Conservation (phyloP, 1,284 basidiomycete genomes). For the Stygiomarasmius scandens region DNA sequence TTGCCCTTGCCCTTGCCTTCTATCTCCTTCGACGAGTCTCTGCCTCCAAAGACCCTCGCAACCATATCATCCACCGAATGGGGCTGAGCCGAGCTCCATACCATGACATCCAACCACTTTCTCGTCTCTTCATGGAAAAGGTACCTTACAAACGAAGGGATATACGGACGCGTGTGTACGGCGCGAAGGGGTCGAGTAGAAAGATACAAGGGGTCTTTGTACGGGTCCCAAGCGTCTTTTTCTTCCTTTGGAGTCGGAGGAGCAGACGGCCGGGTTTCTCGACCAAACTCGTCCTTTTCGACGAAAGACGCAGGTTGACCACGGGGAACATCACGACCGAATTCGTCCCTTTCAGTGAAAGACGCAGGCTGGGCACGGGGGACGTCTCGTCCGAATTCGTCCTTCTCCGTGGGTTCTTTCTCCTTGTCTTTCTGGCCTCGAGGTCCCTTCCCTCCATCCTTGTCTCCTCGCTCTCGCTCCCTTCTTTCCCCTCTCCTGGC, state of each 20-base stretch:
- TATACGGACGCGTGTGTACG: constrained; percentile 55
- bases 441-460: background rate
- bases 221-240: background rate
- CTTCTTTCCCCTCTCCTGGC: background rate
- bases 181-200: constrained; percentile 23
- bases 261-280: too few relatives aligned
- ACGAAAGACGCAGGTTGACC: too few relatives aligned
- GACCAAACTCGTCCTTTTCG: too few relatives aligned
- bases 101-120: constrained; percentile 63
- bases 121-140: constrained; percentile 49
- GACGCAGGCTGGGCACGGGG: too few relatives aligned
- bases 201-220: background rate
- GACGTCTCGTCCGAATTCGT: too few relatives aligned
- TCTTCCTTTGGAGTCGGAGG: too few relatives aligned
- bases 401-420: background rate
- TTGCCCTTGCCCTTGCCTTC: background rate
- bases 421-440: background rate
- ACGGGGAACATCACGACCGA: too few relatives aligned
- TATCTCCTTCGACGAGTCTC: constrained; percentile 20
- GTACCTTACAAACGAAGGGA: constrained; percentile 59
- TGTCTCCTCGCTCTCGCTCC: background rate
- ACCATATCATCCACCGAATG: constrained; percentile 67
- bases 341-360: too few relatives aligned
- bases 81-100: constrained; percentile 76
- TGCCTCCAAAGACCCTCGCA: constrained; percentile 44